Conservation (phyloP, 257 asterid species). For the Petrea volubilis region DNA sequence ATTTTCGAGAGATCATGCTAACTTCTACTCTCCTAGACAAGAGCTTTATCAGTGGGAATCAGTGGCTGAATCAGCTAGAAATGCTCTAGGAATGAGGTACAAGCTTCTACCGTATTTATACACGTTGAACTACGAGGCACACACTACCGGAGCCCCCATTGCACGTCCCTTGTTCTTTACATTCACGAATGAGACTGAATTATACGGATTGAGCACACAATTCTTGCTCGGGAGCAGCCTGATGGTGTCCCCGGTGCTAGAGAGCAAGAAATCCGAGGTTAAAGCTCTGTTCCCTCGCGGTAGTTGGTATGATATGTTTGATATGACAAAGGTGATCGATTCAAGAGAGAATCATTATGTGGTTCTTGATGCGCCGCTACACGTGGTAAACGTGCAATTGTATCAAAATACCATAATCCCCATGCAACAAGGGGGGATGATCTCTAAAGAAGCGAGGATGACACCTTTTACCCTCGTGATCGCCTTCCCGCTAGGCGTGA, state of each 20-base stretch:
- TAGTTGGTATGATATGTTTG: slow-evolving; percentile 78
- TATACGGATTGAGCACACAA: slow-evolving; percentile 79
- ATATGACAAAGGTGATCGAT: slow-evolving; percentile 60
- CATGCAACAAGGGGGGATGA: slow-evolving; percentile 87
- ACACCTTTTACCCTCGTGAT: slow-evolving; percentile 81
- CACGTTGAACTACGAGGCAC: slow-evolving; percentile 84
- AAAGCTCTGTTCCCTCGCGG: slow-evolving; percentile 72
- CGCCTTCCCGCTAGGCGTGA: slow-evolving; percentile 66
- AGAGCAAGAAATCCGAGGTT: slow-evolving; percentile 48
- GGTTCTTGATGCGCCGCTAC: slow-evolving; percentile 69
- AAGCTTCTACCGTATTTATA: slow-evolving; percentile 74
- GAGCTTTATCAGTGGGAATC: slow-evolving; percentile 97
- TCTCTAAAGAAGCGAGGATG: slow-evolving; percentile 71
- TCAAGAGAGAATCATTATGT: slow-evolving; percentile 39
- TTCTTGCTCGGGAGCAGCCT: slow-evolving; percentile 76
- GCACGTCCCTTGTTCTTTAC: slow-evolving; percentile 85
- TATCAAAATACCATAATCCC: slow-evolving; percentile 75
- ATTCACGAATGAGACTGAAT: slow-evolving; percentile 49
- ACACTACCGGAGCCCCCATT: slow-evolving; percentile 76
- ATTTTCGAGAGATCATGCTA: slow-evolving; percentile 92
- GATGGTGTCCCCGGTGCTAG: slow-evolving; percentile 90
- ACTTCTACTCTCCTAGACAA: slow-evolving; percentile 84
- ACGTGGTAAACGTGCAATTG: slow-evolving; percentile 76
- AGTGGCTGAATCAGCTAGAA: slow-evolving; percentile 86
- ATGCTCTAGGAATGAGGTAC: slow-evolving; percentile 91